Conservation (phyloP, 495 filamentous ascomycete species). For the Penicillium ochrochloron region DNA sequence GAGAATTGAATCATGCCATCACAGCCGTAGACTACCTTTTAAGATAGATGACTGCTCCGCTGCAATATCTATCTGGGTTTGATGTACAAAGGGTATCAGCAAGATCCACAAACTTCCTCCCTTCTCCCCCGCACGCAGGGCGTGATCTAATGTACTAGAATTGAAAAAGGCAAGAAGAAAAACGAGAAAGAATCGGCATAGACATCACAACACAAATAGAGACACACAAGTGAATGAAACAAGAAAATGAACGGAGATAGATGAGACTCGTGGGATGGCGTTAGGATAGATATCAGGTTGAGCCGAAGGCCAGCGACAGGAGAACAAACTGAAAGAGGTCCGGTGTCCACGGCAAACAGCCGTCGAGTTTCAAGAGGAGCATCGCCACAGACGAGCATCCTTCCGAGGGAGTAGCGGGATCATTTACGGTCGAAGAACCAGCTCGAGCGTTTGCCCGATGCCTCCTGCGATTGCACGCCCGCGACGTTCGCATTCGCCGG, state of each 20-base stretch:
- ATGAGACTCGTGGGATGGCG: constrained; percentile 35
- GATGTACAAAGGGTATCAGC: constrained; percentile 41
- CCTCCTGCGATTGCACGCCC: constrained; percentile 52
- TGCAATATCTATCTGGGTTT: constrained; percentile 39
- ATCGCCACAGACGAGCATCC: constrained; percentile 28
- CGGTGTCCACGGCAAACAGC: constrained; percentile 26
- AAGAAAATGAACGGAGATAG: constrained; percentile 8
- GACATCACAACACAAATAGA: constrained; percentile 17
- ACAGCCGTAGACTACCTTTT: constrained; percentile 20
- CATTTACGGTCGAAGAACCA: constrained; percentile 58
- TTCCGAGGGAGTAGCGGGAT: constrained; percentile 27
- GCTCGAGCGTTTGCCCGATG: constrained; percentile 50
- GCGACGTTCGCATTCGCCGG: constrained; percentile 38
- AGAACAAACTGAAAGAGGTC: constrained; percentile 32
- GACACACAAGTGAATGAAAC: constrained; percentile 5
- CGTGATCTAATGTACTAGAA: constrained; percentile 38
- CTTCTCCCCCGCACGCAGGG: constrained; percentile 24
- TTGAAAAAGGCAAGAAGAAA: constrained; percentile 10
- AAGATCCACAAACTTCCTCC: constrained; percentile 30
- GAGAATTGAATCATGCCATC: constrained; percentile 11
- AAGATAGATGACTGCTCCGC: constrained; percentile 21
- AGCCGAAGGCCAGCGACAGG: constrained; percentile 30
- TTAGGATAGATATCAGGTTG: constrained; percentile 24
- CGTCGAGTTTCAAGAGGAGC: constrained; percentile 25
- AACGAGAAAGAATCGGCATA: constrained; percentile 8